Percentiles rank a stretch among this genome's conserved stretches.
These are phyloP conservation scores for Paramecium tetraurelia DNA, from an alignment of 73 alveolate genomes.

Conservation along the genomic window DNA sequence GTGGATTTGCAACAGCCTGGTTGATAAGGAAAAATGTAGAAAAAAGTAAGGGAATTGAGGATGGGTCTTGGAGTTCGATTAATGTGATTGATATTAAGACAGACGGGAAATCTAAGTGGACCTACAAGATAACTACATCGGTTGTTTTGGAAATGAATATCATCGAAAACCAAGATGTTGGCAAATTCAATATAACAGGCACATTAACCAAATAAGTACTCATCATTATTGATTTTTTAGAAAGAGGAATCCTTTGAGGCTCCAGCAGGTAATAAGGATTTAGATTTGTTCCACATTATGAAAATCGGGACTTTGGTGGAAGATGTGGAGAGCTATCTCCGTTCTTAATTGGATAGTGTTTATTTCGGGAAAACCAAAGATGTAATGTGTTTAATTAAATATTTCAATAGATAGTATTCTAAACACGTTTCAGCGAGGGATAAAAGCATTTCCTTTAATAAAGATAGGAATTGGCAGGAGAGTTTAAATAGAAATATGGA, in stretches of 20 bases:
- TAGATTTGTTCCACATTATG: conserved; percentile 38
- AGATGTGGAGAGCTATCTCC: conserved; percentile 42
- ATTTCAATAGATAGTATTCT: not conserved
- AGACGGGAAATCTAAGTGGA: conserved; percentile 30
- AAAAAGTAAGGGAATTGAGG: conserved; percentile 67
- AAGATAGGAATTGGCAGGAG: conserved; percentile 7
- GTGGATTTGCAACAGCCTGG: conserved; percentile 61
- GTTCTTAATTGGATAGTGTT: conserved; percentile 41
- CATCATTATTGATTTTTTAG: not conserved
- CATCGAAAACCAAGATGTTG: not conserved
- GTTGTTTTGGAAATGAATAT: conserved; percentile 61
- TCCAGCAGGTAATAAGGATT: not conserved
- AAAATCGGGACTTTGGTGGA: conserved; percentile 53
- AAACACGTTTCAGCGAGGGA: not conserved
- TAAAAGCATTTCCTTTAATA: not conserved
- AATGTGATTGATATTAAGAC: conserved; percentile 67
- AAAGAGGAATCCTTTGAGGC: conserved; percentile 47
- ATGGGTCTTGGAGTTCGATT: conserved; percentile 81
- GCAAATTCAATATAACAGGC: conserved; percentile 59
- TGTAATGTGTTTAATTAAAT: not conserved
- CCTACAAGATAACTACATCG: conserved; percentile 53
- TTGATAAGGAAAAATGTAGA: conserved; percentile 61
- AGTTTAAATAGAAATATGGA: conserved; percentile 22
- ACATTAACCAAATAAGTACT: conserved; percentile 49
- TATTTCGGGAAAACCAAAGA: conserved; percentile 61